phyloP scores from a whole-genome alignment of 352 stramenopile genomes.

The Globisporangium splendens region DNA sequence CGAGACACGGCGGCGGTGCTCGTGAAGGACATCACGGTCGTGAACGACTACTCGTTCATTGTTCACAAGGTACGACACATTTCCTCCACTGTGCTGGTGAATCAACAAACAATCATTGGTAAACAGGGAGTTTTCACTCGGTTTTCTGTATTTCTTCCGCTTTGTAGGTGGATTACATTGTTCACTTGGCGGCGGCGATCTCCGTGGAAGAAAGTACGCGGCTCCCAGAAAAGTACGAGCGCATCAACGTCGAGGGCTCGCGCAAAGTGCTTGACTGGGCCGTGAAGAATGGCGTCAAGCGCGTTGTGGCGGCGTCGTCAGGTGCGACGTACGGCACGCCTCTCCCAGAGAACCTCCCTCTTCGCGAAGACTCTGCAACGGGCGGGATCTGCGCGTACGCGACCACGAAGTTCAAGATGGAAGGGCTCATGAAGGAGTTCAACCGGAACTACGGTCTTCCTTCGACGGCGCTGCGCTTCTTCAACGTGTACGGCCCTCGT shows the following conservation, averaged over 20 bases:
- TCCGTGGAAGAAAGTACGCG: conserved; percentile 84
- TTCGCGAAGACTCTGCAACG: conserved; percentile 68
- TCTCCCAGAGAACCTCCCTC: conserved; percentile 56
- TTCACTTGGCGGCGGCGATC: conserved; percentile 80
- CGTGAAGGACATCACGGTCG: conserved; percentile 81
- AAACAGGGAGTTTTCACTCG: not conserved
- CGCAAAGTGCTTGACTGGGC: conserved; percentile 82
- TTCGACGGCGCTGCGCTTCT: conserved; percentile 78
- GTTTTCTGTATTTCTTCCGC: not conserved
- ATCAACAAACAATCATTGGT: not conserved
- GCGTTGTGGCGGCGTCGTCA: conserved; percentile 75
- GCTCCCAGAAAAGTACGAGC: conserved; percentile 83
- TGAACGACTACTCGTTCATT: conserved; percentile 77
- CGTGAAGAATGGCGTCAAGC: conserved; percentile 66
- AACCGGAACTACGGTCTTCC: conserved; percentile 64
- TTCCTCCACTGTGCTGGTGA: not conserved
- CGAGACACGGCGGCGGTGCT: conserved; percentile 62
- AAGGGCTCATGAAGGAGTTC: conserved; percentile 72
- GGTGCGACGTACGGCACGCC: conserved; percentile 74
- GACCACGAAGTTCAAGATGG: conserved; percentile 85
- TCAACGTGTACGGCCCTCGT: conserved; percentile 82
- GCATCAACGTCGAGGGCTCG: conserved; percentile 81
- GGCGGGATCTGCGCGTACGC: conserved; percentile 81
- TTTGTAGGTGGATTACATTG: conserved; percentile 71
- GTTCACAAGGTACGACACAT: conserved; percentile 54